Evolutionary conservation across 2,329 filamentous ascomycete genomes (phyloP).

Genomic region (Trichoderma aggressivum): DNA sequence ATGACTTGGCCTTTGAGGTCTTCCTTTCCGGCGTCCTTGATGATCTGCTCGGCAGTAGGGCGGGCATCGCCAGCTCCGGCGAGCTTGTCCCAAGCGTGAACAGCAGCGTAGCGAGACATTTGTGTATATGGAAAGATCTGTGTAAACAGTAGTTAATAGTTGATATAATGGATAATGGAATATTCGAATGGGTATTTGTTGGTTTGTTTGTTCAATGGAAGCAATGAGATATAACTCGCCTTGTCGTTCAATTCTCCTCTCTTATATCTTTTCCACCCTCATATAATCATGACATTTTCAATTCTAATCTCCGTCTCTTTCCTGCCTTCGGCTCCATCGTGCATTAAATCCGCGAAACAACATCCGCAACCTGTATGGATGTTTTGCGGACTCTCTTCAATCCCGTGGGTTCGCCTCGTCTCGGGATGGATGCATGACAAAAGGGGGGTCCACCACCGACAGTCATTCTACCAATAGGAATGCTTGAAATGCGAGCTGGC

Average conservation of each 20-base stretch:
- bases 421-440: neutral
- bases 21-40: constrained; percentile 35
- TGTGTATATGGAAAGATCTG: neutral
- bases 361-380: neutral
- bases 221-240: neutral
- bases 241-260: neutral
- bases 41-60: constrained; percentile 38
- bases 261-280: neutral
- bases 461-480: neutral
- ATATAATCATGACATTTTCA: neutral
- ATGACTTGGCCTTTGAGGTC: constrained; percentile 36
- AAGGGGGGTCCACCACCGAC: neutral
- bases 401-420: neutral
- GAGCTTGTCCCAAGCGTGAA: constrained; percentile 34
- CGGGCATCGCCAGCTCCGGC: constrained; percentile 36
- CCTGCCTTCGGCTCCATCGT: neutral
- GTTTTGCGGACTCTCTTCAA: neutral
- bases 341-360: constrained; percentile 9
- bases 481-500: neutral
- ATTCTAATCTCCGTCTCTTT: neutral
- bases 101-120: constrained; percentile 22
- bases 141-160: neutral
- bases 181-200: neutral
- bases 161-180: too few species aligned
- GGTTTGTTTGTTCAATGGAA: neutral